Evolutionary conservation across 2,329 filamentous ascomycete species (phyloP).

Genomic region (Trichophyton rubrum): DNA sequence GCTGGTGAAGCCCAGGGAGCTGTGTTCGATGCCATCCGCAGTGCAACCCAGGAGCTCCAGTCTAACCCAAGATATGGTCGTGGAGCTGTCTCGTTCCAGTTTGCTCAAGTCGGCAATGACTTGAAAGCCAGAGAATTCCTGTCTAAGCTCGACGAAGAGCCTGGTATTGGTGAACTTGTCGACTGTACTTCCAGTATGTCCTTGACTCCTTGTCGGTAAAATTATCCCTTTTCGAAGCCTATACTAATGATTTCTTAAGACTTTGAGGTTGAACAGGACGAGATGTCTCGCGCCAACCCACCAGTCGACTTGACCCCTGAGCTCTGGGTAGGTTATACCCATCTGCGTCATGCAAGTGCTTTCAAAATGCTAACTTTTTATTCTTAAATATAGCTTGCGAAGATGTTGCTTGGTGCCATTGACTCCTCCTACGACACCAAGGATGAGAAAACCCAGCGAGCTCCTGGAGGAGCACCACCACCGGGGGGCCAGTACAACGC

Average conservation of each 20-base stretch:
- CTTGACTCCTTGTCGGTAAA: no score
- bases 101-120: conserved; percentile 58
- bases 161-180: conserved; percentile 47
- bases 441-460: conserved; percentile 44
- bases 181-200: conserved; percentile 56
- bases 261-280: conserved; percentile 55
- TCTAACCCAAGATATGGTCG: conserved; percentile 41
- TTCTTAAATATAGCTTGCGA: conserved; percentile 38
- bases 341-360: neutral
- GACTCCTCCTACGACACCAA: conserved; percentile 54
- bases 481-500: conserved; percentile 26
- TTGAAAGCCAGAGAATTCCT: conserved; percentile 52
- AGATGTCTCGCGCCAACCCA: conserved; percentile 50
- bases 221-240: neutral
- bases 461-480: conserved; percentile 18
- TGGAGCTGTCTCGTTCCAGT: conserved; percentile 53
- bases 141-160: conserved; percentile 51
- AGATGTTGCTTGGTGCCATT: conserved; percentile 55
- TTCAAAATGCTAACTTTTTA: neutral
- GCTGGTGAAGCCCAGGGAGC: conserved; percentile 47
- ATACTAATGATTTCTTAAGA: conserved; percentile 32
- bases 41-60: conserved; percentile 40
- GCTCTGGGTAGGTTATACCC: conserved; percentile 40
- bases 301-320: conserved; percentile 53
- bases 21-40: conserved; percentile 46